phyloP scores from a whole-genome alignment of 345 rosid genomes.

The Noccaea caerulescens region DNA sequence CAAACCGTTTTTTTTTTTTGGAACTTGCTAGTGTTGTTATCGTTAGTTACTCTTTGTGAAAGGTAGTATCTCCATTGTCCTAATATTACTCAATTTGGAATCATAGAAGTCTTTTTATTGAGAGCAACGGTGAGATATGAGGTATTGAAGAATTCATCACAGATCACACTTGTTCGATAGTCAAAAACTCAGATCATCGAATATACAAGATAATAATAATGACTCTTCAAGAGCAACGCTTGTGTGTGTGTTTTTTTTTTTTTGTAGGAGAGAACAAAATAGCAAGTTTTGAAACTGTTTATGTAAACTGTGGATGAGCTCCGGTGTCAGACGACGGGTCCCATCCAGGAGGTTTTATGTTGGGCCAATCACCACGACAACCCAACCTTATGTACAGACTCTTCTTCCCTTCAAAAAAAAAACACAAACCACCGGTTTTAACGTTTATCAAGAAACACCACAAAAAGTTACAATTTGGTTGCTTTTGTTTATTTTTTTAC shows the following conservation, averaged over 20 bases:
- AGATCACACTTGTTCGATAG: not conserved
- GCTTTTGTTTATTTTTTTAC: slow-evolving; percentile 43
- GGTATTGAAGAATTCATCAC: not conserved
- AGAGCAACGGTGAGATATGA: slow-evolving; percentile 2
- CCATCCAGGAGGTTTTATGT: slow-evolving; percentile 84
- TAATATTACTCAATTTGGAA: slow-evolving; percentile 5
- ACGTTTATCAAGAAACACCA: not conserved
- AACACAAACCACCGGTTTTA: not conserved
- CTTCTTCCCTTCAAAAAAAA: slow-evolving; percentile 64
- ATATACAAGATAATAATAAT: not conserved
- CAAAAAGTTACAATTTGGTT: not conserved
- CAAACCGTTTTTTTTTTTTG: not conserved
- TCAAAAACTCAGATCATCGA: slow-evolving; percentile 17
- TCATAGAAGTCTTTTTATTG: not conserved
- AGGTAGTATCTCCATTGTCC: not conserved
- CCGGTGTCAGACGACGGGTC: slow-evolving; percentile 58
- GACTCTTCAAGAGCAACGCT: slow-evolving; percentile 19
- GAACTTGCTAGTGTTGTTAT: not conserved
- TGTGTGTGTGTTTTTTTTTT: slow-evolving; percentile 3
- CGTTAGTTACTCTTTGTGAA: not conserved
- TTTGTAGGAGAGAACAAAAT: slow-evolving; percentile 17
- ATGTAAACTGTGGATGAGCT: slow-evolving; percentile 25
- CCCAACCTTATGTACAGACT: slow-evolving; percentile 85
- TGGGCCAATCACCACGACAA: slow-evolving; percentile 88
- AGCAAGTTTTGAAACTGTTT: slow-evolving; percentile 18